Percentiles rank a stretch among this genome's conserved stretches.
These are phyloP conservation scores for Corchorus olitorius DNA, from an alignment of 345 rosid genomes.

Conservation along the genomic window DNA sequence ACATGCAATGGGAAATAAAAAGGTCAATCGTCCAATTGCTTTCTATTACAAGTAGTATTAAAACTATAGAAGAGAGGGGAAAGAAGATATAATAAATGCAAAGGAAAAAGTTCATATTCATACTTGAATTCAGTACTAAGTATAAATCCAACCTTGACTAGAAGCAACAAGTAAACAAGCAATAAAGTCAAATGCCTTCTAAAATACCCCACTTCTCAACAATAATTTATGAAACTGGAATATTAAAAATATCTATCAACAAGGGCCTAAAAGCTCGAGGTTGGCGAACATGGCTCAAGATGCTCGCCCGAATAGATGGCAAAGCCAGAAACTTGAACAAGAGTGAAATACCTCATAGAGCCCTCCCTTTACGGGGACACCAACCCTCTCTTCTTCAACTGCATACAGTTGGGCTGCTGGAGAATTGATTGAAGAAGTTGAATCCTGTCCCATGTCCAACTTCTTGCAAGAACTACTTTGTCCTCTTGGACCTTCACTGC, in stretches of 20 bases:
- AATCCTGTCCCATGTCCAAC: conserved; percentile 35
- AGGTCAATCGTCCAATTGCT: background rate
- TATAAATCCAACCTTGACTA: background rate
- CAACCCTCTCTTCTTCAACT: conserved; percentile 92
- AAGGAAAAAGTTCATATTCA: background rate
- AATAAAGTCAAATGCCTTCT: conserved; percentile 11
- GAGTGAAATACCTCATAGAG: conserved; percentile 70
- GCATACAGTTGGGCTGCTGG: conserved; percentile 50
- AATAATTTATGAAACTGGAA: background rate
- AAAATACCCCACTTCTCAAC: background rate
- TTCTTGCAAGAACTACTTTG: conserved; percentile 38
- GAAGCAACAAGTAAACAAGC: conserved; percentile 1
- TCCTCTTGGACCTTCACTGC: conserved; percentile 83
- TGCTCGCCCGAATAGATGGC: conserved; percentile 6
- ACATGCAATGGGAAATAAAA: background rate
- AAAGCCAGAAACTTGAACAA: background rate
- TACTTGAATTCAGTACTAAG: background rate
- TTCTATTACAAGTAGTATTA: background rate
- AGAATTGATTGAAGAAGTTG: conserved; percentile 36
- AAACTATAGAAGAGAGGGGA: background rate
- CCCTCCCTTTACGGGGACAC: conserved; percentile 98
- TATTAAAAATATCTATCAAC: too few species aligned
- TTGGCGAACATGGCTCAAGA: too few species aligned
- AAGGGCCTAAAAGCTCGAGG: too few species aligned
- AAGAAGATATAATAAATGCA: background rate